Conservation (phyloP, 139 green algal genomes). For the Chloropicon primus region DNA sequence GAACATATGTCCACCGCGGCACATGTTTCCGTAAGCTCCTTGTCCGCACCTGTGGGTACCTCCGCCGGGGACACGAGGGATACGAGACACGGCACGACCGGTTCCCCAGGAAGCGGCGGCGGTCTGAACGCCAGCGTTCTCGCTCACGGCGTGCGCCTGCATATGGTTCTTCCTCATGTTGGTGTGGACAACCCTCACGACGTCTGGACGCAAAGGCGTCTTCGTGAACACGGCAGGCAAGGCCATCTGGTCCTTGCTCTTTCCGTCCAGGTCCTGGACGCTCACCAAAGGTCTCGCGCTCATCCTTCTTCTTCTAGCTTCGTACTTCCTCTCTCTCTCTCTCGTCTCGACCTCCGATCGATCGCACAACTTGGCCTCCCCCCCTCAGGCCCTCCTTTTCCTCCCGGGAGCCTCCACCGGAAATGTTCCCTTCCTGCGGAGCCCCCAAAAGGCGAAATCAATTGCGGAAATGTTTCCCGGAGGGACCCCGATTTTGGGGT, state of each 20-base stretch:
- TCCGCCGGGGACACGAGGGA: conserved; percentile 93
- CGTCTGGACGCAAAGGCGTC: conserved; percentile 60
- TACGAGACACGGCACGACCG: conserved; percentile 96
- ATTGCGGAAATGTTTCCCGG: no score
- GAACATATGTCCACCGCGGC: conserved; percentile 96
- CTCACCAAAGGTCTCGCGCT: conserved; percentile 52
- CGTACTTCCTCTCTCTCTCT: no score
- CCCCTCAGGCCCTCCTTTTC: no score
- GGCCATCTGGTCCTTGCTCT: conserved; percentile 44
- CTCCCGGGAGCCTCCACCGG: no score
- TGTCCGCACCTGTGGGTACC: conserved; percentile 84
- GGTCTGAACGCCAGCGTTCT: conserved; percentile 89
- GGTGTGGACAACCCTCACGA: conserved; percentile 80
- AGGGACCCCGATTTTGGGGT: no score
- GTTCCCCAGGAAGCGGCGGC: conserved; percentile 98
- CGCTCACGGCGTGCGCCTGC: conserved; percentile 90
- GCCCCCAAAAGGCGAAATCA: no score
- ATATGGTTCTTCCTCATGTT: conserved; percentile 92
- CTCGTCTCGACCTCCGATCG: no score
- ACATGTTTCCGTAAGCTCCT: conserved; percentile 99
- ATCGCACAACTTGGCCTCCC: no score
- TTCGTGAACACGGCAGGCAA: conserved; percentile 77
- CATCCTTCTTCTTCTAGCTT: neutral
- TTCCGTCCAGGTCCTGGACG: conserved; percentile 54
- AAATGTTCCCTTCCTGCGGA: no score